Conservation (phyloP, 129 eudicot species). For the Centella asiatica region DNA sequence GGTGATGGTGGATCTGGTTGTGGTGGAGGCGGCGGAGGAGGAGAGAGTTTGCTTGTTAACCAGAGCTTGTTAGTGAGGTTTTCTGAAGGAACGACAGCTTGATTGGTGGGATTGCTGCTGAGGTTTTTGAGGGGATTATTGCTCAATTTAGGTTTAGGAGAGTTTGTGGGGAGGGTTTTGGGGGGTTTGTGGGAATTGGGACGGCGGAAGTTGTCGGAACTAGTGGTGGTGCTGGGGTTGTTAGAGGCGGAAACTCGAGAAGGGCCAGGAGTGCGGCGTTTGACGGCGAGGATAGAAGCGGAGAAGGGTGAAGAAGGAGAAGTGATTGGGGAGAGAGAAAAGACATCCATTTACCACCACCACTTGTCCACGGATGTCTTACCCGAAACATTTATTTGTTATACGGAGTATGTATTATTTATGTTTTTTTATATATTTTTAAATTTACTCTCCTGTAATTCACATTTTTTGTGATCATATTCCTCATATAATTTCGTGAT, state of each 20-base stretch:
- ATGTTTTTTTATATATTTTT: too few relatives aligned
- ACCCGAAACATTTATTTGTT: too few relatives aligned
- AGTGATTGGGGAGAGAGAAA: constrained; percentile 47
- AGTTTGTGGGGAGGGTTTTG: constrained; percentile 16
- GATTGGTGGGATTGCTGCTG: constrained; percentile 23
- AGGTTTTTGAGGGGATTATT: constrained; percentile 40
- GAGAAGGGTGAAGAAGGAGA: constrained; percentile 23
- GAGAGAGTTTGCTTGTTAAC: constrained; percentile 77
- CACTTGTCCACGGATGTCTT: too few relatives aligned
- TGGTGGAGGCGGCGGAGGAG: constrained; percentile 54
- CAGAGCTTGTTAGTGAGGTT: constrained; percentile 66
- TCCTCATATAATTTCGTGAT: too few relatives aligned
- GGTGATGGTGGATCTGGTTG: constrained; percentile 17
- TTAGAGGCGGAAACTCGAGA: constrained; percentile 21
- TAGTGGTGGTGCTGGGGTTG: constrained; percentile 25
- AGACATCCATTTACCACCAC: constrained; percentile 51
- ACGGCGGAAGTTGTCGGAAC: constrained; percentile 31
- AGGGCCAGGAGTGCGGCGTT: constrained; percentile 22
- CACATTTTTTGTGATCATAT: too few relatives aligned
- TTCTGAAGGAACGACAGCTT: constrained; percentile 16
- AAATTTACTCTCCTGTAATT: too few relatives aligned
- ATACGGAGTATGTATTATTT: too few relatives aligned
- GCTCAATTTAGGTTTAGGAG: constrained; percentile 25
- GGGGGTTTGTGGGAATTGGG: constrained; percentile 35
- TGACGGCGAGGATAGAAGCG: constrained; percentile 26